A percentile compares a stretch with the other conserved stretches of the same genome.
phyloP scores from a whole-genome alignment of 768 basidiomycete genomes.

The Leucocoprinus sp. region DNA sequence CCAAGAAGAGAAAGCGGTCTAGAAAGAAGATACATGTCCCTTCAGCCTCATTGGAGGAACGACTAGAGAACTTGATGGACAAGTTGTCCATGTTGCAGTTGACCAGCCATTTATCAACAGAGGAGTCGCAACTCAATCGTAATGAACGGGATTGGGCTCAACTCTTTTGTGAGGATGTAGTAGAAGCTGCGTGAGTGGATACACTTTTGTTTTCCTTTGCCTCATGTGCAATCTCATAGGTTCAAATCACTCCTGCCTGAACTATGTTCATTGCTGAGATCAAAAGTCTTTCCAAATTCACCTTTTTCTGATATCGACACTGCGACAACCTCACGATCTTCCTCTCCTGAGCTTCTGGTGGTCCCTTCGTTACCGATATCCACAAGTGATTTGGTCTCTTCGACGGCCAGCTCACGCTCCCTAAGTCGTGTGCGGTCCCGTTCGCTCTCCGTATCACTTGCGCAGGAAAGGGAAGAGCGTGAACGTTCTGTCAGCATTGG shows the following conservation, averaged over 20 bases:
- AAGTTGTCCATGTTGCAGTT: conserved; percentile 76
- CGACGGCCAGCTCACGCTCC: conserved; percentile 13
- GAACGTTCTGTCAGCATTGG: conserved; percentile 28
- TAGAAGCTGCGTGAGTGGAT: conserved; percentile 46
- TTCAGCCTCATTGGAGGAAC: conserved; percentile 33
- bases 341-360: conserved; percentile 12
- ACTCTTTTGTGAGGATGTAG: conserved; percentile 54
- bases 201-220: conserved; percentile 16
- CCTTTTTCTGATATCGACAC: conserved; percentile 44
- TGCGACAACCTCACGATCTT: conserved; percentile 13
- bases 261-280: conserved; percentile 47
- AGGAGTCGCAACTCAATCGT: conserved; percentile 11
- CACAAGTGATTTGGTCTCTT: conserved; percentile 15
- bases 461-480: conserved; percentile 46
- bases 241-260: conserved; percentile 48
- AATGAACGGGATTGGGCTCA: conserved; percentile 67
- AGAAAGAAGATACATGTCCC: conserved; percentile 16
- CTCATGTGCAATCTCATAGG: conserved; percentile 25
- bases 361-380: conserved; percentile 13
- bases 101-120: conserved; percentile 28
- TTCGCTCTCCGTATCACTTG: conserved; percentile 63
- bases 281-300: conserved; percentile 61
- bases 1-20: conserved; percentile 23
- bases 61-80: conserved; percentile 69
- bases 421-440: conserved; percentile 41